These are phyloP conservation scores for Kwoniella dejecticola DNA, from an alignment of 768 basidiomycete species.

Conservation along the genomic window DNA sequence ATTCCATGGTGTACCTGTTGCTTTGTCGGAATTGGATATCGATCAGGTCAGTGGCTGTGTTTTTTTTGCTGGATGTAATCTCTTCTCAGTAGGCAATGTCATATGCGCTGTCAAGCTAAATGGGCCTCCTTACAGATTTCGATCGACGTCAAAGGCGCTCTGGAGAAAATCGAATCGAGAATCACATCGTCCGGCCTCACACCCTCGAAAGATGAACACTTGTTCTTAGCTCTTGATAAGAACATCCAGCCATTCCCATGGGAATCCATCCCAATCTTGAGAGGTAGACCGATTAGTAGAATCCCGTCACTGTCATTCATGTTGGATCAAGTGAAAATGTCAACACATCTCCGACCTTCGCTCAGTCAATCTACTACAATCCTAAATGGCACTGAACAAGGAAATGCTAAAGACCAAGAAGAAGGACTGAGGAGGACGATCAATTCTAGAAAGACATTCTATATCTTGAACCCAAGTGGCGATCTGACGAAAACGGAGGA, in stretches of 20 bases:
- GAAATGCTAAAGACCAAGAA: too few relatives aligned
- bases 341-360: slow-evolving; percentile 58
- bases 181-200: slow-evolving; percentile 49
- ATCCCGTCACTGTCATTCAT: slow-evolving; percentile 88
- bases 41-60: slow-evolving; percentile 65
- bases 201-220: slow-evolving; percentile 59
- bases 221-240: slow-evolving; percentile 87
- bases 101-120: background rate
- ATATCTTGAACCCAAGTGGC: slow-evolving; percentile 87
- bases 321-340: slow-evolving; percentile 73
- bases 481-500: slow-evolving; percentile 82
- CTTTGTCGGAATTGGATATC: slow-evolving; percentile 86
- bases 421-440: slow-evolving; percentile 64
- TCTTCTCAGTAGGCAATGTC: too few relatives aligned
- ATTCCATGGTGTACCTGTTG: slow-evolving; percentile 84
- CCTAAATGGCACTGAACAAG: slow-evolving; percentile 10
- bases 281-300: slow-evolving; percentile 85
- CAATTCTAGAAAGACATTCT: slow-evolving; percentile 72
- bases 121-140: slow-evolving; percentile 57
- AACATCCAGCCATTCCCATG: slow-evolving; percentile 86
- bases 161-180: slow-evolving; percentile 68
- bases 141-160: slow-evolving; percentile 72
- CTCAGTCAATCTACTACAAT: slow-evolving; percentile 18
- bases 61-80: background rate
- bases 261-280: slow-evolving; percentile 87